Evolutionary conservation across 148 eudicot genomes (phyloP).

Genomic region (Dysphania ambrosioides): DNA sequence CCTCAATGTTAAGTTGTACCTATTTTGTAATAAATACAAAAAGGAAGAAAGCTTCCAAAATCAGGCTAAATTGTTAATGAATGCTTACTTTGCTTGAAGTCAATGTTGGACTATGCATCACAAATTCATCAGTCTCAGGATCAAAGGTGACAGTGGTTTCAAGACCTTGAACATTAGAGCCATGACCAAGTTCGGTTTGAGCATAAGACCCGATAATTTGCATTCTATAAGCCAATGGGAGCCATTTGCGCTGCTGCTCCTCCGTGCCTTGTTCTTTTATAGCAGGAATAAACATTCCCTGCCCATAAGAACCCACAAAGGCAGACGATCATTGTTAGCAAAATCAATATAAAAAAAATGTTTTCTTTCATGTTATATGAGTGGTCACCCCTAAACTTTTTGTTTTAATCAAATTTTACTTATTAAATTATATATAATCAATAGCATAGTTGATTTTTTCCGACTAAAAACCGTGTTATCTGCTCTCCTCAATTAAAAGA

Average conservation of each 20-base stretch:
- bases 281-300: conserved; percentile 98
- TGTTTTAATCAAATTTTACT: too few species aligned
- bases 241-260: conserved; percentile 89
- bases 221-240: conserved; percentile 89
- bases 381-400: too few species aligned
- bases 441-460: too few species aligned
- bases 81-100: conserved; percentile 89
- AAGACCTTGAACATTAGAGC: conserved; percentile 97
- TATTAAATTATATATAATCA: too few species aligned
- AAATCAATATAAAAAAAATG: not conserved
- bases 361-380: too few species aligned
- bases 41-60: not conserved
- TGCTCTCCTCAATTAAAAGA: too few species aligned
- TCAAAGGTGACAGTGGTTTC: conserved; percentile 99
- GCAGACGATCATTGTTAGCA: not conserved
- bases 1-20: not conserved
- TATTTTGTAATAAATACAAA: not conserved
- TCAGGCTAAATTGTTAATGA: not conserved
- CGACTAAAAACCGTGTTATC: too few species aligned
- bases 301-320: conserved; percentile 10
- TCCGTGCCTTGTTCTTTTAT: conserved; percentile 95
- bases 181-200: conserved; percentile 99
- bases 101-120: conserved; percentile 87
- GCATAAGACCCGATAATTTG: conserved; percentile 98
- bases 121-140: conserved; percentile 80